A percentile compares a stretch with the other conserved stretches of the same genome.
phyloP scores from a whole-genome alignment of 352 stramenopile genomes.

The Pythium dissotocum region DNA sequence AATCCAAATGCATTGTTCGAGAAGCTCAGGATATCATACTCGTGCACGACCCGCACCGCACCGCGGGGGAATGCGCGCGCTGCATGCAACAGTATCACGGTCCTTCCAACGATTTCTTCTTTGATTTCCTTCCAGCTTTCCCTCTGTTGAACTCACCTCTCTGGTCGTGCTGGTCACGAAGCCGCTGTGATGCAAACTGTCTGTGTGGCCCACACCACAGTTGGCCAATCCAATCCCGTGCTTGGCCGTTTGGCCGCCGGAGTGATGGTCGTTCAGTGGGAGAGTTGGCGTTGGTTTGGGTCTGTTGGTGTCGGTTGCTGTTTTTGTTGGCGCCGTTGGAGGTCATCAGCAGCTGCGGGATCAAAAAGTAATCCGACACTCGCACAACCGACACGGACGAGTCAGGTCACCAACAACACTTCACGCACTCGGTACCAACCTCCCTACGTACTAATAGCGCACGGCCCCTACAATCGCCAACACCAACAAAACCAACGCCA shows the following conservation, averaged over 20 bases:
- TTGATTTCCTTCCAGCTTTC: background rate
- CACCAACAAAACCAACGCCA: conserved; percentile 1
- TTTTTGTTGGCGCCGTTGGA: conserved; percentile 6
- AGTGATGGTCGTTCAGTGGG: conserved; percentile 15
- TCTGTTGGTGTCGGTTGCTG: conserved; percentile 7
- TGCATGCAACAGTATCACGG: no score
- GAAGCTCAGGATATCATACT: no score
- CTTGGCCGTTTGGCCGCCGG: conserved; percentile 3
- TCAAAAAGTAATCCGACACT: conserved; percentile 1
- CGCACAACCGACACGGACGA: background rate
- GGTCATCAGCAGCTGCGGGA: conserved; percentile 8
- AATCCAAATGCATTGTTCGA: no score
- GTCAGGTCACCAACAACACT: background rate
- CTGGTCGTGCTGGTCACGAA: conserved; percentile 11
- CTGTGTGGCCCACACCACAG: conserved; percentile 5
- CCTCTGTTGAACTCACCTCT: background rate
- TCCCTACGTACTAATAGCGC: background rate
- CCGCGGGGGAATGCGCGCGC: no score
- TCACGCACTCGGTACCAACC: background rate
- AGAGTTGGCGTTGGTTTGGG: conserved; percentile 14
- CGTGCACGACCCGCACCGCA: no score
- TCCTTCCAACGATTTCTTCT: background rate
- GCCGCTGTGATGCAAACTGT: background rate
- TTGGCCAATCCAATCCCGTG: conserved; percentile 1
- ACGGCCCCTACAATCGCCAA: background rate